phyloP scores from a whole-genome alignment of 371 early-diverging fungal species.

The Apophysomyces elegans region DNA sequence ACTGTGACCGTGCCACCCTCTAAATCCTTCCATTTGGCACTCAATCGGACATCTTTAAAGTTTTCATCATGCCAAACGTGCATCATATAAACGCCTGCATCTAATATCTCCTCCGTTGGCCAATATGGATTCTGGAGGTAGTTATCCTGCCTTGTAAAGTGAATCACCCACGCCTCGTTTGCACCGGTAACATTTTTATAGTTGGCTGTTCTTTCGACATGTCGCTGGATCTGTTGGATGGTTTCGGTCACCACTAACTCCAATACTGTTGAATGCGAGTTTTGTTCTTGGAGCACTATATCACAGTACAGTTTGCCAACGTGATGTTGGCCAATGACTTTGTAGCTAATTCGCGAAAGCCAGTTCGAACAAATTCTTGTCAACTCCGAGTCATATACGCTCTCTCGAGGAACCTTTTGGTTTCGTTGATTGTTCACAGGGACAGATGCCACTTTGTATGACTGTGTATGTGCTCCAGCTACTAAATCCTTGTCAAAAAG shows the following conservation, averaged over 20 bases:
- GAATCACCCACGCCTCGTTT: constrained; percentile 23
- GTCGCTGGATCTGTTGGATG: constrained; percentile 13
- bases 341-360: constrained; percentile 2
- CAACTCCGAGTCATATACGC: constrained; percentile 16
- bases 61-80: constrained; percentile 25
- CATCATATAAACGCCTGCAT: constrained; percentile 19
- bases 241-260: constrained; percentile 10
- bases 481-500: neutral
- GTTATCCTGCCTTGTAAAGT: constrained; percentile 25
- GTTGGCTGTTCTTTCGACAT: constrained; percentile 12
- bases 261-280: neutral
- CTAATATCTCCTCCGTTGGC: constrained; percentile 17
- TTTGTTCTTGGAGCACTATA: neutral
- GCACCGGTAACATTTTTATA: constrained; percentile 15
- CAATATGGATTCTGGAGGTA: constrained; percentile 23
- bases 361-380: constrained; percentile 9
- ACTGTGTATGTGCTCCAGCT: neutral
- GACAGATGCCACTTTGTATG: neutral
- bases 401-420: constrained; percentile 5
- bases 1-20: neutral
- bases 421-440: neutral
- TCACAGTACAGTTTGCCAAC: neutral
- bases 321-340: neutral
- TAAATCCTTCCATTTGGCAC: constrained; percentile 22
- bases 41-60: constrained; percentile 20